Evolutionary conservation across 106 monocot genomes (phyloP), one percentile per base, ranked within the genome.

Genomic region (Phalaenopsis equestris): DNA sequence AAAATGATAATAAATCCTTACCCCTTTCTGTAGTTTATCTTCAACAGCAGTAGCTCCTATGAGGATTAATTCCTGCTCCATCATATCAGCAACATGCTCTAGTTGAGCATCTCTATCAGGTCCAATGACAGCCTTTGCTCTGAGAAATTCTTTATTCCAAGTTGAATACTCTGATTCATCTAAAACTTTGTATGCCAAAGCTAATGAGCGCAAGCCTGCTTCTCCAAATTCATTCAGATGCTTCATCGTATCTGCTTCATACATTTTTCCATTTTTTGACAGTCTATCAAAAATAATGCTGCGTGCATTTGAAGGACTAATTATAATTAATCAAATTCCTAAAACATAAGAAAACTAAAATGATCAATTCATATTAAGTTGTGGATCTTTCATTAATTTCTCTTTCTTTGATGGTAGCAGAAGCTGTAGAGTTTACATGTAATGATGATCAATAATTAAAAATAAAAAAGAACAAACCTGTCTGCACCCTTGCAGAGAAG

Each of bases 11-110:
- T n/a, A n/a, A 37, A 67, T 24, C 18, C 84, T 80, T 86, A 94
- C 97, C 85, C 94, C 94, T 90, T 86, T 97, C 78, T 94, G 97
- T 81, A 97, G 83, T 90, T 97, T 97, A 79, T 97, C 97, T 75
- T 97, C 97, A 24, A 94, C 97, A 36, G 91, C 94, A 41, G 97
- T 97, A 48, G 97, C 97, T 42, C 97, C 97, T 19, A 97, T 85
- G 41, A 97, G 90, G 87, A 92, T 87, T 55, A 97, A 76, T 4
- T 97, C 94, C 55, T 70, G 86, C 80, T 97, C 97, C 56, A 97
- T 94, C 83, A 90, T 82, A 74, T 97, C 94, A 42, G 94, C 80
- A n/a, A 92, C 90, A 75, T 75, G 77, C 78, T 94, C 97, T 67
- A 97, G 89, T 45, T 86, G 83, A 24, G 78, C 67, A 55, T 94